Percentiles rank a stretch among this genome's conserved stretches.
These are phyloP conservation scores for Citrus trifoliata DNA, from an alignment of 345 rosid species.

Conservation along the genomic window DNA sequence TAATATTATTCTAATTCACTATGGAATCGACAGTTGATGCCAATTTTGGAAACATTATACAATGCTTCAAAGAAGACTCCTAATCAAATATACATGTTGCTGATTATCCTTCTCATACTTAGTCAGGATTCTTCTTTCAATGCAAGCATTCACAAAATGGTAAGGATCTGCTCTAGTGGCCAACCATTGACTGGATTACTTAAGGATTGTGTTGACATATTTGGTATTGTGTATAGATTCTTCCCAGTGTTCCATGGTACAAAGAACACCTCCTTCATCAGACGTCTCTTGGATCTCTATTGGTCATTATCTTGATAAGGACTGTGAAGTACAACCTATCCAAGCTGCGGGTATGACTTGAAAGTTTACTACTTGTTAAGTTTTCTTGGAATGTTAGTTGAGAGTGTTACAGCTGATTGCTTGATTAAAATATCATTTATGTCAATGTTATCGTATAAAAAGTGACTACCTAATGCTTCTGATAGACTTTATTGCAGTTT, in stretches of 20 bases:
- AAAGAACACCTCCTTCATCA: constrained; percentile 95
- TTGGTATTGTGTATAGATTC: constrained; percentile 43
- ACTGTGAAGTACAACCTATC: constrained; percentile 95
- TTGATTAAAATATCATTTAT: not conserved
- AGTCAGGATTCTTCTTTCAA: constrained; percentile 97
- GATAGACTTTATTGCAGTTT: not conserved
- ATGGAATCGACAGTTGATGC: constrained; percentile 74
- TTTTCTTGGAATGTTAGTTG: constrained; percentile 5
- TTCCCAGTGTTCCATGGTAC: constrained; percentile 93
- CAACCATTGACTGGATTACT: constrained; percentile 4
- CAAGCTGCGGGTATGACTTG: constrained; percentile 84
- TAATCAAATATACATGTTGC: constrained; percentile 94
- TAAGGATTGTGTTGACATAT: constrained; percentile 17
- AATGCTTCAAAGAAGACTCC: constrained; percentile 85
- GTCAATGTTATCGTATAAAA: not conserved
- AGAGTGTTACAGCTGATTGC: not conserved
- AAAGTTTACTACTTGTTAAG: constrained; percentile 2
- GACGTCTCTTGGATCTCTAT: constrained; percentile 90
- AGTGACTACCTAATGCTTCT: not conserved
- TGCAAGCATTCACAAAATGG: constrained; percentile 92
- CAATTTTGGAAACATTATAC: constrained; percentile 87
- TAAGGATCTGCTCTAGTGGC: constrained; percentile 28
- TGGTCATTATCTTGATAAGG: constrained; percentile 89
- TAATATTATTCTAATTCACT: constrained; percentile 17
- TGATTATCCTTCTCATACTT: constrained; percentile 93